These are phyloP conservation scores for Sorghum bicolor DNA, from an alignment of 176 grass and related monocot species.

Conservation along the genomic window Sorghum_bicolor_NCBIv3 NC_012872.2:10929001-10929500, in stretches of 20 bases:
- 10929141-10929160: neutral
- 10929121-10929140: neutral
- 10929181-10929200: slow-evolving; percentile 28
- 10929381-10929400: neutral
- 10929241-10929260: slow-evolving; percentile 60
- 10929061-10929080: neutral
- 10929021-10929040: slow-evolving; percentile 46
- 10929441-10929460: too few species aligned
- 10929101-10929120: neutral
- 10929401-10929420: neutral
- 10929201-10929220: slow-evolving; percentile 70
- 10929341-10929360: neutral
- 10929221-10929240: slow-evolving; percentile 40
- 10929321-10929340: neutral
- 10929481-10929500: too few species aligned
- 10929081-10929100: neutral
- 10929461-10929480: too few species aligned
- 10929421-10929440: neutral
- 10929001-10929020: slow-evolving; percentile 74
- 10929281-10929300: slow-evolving; percentile 35
- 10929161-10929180: neutral
- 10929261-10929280: slow-evolving; percentile 63
- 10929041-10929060: slow-evolving; percentile 47
- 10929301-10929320: neutral
- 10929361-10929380: neutral